A percentile compares a stretch with the other conserved stretches of the same genome.
Conservation (phyloP, 1,284 basidiomycete genomes). For the Ganoderma resinaceum region DNA sequence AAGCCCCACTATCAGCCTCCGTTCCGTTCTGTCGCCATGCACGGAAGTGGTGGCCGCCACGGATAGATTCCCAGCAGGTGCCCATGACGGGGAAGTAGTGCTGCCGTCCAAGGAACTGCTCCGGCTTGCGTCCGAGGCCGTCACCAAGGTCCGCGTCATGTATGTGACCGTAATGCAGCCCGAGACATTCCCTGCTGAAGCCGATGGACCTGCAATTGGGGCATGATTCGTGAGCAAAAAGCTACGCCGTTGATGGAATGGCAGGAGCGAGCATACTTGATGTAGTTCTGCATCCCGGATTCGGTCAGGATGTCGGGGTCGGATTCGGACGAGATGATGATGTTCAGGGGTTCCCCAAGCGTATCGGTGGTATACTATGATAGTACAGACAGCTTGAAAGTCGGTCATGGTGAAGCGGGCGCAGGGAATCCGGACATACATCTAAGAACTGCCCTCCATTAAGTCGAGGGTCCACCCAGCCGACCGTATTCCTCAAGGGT, state of each 20-base stretch:
- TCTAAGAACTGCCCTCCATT: conserved; percentile 70
- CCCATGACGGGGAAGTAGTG: conserved; percentile 52
- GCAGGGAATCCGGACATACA: conserved; percentile 20
- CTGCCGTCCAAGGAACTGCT: conserved; percentile 51
- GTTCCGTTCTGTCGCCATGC: conserved; percentile 57
- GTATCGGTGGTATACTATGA: conserved; percentile 64
- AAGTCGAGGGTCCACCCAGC: conserved; percentile 75
- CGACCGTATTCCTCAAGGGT: conserved; percentile 41
- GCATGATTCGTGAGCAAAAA: neutral
- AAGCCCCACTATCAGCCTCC: conserved; percentile 50
- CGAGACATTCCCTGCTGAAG: conserved; percentile 59
- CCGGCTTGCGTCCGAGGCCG: conserved; percentile 47
- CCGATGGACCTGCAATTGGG: conserved; percentile 63
- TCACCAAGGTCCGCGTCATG: conserved; percentile 56
- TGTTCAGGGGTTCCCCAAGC: conserved; percentile 53
- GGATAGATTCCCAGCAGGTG: conserved; percentile 56
- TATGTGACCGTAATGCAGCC: conserved; percentile 51
- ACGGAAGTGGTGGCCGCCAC: conserved; percentile 55
- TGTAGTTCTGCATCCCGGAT: conserved; percentile 47
- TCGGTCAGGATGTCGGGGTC: conserved; percentile 53
- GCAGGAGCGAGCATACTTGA: conserved; percentile 44
- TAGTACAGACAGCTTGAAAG: neutral
- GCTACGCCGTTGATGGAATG: neutral
- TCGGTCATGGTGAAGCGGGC: neutral
- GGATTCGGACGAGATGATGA: conserved; percentile 53